Conservation (phyloP, 2,329 filamentous ascomycete species). For the Colletotrichum abscissum region DNA sequence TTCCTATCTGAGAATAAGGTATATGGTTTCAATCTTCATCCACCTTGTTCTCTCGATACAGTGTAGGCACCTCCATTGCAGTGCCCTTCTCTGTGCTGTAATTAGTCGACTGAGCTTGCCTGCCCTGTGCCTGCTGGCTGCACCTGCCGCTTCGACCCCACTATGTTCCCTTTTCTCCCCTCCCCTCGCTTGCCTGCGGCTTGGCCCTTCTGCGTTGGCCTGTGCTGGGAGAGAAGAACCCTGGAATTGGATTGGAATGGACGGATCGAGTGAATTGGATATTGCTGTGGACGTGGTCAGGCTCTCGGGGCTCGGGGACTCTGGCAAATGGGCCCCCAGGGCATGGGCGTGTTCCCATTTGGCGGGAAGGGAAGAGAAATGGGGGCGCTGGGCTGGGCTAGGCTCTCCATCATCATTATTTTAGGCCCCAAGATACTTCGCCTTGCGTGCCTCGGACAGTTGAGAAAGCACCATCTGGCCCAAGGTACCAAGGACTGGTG, state of each 20-base stretch:
- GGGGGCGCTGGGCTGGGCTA: slow-evolving; percentile 29
- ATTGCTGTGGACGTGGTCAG: slow-evolving; percentile 6
- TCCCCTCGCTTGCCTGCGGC: background rate
- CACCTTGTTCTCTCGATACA: too few relatives aligned
- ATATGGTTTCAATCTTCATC: too few relatives aligned
- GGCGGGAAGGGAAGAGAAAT: slow-evolving; percentile 31
- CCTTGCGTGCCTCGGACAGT: slow-evolving; percentile 8
- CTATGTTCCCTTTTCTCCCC: slow-evolving; percentile 18
- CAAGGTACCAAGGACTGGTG: background rate
- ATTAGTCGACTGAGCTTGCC: background rate
- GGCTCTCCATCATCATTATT: slow-evolving; percentile 19
- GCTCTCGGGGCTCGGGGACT: slow-evolving; percentile 32
- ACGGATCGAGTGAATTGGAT: slow-evolving; percentile 9
- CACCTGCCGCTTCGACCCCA: slow-evolving; percentile 31
- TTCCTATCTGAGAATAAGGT: too few relatives aligned
- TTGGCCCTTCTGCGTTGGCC: background rate
- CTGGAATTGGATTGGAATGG: background rate
- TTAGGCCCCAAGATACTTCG: slow-evolving; percentile 9
- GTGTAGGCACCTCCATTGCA: background rate
- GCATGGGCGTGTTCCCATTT: slow-evolving; percentile 32
- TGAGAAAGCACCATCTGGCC: background rate
- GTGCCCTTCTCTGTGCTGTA: background rate
- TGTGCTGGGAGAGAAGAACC: background rate
- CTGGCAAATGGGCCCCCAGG: slow-evolving; percentile 9
- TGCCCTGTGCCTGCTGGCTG: slow-evolving; percentile 23